Evolutionary conservation across 2,329 filamentous ascomycete genomes (phyloP).

Genomic region (Tolypocladium tropicale): DNA sequence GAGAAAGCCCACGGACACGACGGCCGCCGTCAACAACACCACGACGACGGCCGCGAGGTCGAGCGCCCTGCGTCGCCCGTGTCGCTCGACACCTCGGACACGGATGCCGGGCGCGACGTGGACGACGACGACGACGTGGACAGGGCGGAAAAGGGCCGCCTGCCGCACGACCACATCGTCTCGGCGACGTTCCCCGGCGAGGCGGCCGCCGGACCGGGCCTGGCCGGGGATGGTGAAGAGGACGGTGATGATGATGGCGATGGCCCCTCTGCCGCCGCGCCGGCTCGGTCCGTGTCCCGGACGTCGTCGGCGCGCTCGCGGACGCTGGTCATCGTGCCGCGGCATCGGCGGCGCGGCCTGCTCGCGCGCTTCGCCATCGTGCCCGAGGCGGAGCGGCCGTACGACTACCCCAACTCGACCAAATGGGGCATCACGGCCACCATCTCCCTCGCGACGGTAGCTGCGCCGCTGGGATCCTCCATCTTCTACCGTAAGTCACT

Average conservation of each 20-base stretch:
- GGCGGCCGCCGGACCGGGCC: not conserved
- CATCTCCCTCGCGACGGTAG: slow-evolving; percentile 65
- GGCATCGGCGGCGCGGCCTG: slow-evolving; percentile 53
- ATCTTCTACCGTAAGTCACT: slow-evolving; percentile 66
- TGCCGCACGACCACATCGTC: not conserved
- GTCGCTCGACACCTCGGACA: not conserved
- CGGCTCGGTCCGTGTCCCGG: slow-evolving; percentile 16
- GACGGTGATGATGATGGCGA: not conserved
- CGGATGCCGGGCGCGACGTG: not conserved
- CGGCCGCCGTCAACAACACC: not conserved
- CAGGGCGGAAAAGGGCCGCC: not conserved
- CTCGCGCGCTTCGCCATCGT: slow-evolving; percentile 61
- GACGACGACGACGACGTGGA: too few species aligned
- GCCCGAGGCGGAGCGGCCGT: slow-evolving; percentile 68
- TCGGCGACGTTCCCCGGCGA: not conserved
- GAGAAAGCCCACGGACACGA: not conserved
- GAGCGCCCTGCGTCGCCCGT: not conserved
- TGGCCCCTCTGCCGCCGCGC: not conserved
- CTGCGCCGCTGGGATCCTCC: slow-evolving; percentile 72
- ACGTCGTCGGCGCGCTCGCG: slow-evolving; percentile 29
- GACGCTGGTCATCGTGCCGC: slow-evolving; percentile 29
- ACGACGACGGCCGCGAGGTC: not conserved
- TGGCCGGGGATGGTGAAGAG: not conserved
- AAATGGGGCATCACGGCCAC: slow-evolving; percentile 82
- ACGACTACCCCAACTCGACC: slow-evolving; percentile 58